Conservation (phyloP, 306 rosid species). For the Malus asiatica region DNA sequence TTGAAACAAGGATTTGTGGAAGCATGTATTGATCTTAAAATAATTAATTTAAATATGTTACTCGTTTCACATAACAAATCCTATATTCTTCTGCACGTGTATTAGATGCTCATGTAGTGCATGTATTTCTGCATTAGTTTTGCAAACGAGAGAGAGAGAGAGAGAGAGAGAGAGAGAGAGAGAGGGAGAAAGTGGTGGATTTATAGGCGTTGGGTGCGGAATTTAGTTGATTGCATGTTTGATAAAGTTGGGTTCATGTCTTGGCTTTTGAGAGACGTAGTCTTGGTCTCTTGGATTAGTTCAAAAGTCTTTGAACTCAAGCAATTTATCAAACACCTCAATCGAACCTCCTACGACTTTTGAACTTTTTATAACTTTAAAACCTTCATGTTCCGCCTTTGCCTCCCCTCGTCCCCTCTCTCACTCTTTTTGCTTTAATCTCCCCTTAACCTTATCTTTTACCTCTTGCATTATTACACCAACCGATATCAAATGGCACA, state of each 20-base stretch:
- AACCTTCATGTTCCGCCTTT: background rate
- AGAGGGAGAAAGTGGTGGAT: background rate
- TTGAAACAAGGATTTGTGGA: background rate
- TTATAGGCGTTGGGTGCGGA: constrained; percentile 4
- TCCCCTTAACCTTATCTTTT: background rate
- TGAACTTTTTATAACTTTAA: background rate
- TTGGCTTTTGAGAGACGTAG: constrained; percentile 3
- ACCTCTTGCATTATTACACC: background rate
- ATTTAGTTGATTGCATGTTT: constrained; percentile 18
- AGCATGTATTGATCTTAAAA: background rate
- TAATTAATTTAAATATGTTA: background rate
- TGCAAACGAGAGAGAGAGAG: too few species aligned
- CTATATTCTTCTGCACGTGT: background rate
- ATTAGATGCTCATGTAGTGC: background rate
- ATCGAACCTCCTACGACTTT: constrained; percentile 3
- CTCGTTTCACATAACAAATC: background rate
- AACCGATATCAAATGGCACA: background rate
- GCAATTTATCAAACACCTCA: background rate
- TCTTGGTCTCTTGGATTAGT: background rate
- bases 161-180: background rate
- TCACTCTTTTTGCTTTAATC: background rate
- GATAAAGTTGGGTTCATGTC: constrained; percentile 19
- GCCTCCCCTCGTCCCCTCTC: background rate
- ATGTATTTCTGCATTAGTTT: background rate
- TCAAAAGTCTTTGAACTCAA: constrained; percentile 1